Evolutionary conservation across 768 basidiomycete genomes (phyloP).

Genomic region (Lentinula edodes): DNA sequence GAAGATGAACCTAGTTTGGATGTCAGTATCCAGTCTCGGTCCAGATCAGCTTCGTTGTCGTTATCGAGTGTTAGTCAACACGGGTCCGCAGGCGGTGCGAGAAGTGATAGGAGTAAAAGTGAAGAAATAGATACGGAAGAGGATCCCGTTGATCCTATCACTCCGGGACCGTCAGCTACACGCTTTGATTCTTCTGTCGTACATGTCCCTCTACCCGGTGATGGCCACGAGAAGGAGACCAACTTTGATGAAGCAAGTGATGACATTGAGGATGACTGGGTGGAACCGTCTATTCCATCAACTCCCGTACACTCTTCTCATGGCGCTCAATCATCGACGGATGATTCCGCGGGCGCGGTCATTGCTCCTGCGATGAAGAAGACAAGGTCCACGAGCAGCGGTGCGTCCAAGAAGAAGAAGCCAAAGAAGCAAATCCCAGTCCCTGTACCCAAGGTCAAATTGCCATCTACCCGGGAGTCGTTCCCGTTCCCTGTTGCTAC

Average conservation of each 20-base stretch:
- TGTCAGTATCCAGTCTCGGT: constrained; percentile 48
- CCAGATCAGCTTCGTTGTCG: constrained; percentile 31
- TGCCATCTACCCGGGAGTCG: constrained; percentile 46
- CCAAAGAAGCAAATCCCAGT: constrained; percentile 34
- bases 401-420: constrained; percentile 35
- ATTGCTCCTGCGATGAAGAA: constrained; percentile 9
- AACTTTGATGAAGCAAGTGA: constrained; percentile 23
- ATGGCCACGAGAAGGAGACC: constrained; percentile 21
- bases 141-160: constrained; percentile 64
- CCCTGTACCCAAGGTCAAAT: constrained; percentile 32
- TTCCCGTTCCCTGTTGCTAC: constrained; percentile 49
- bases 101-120: constrained; percentile 33
- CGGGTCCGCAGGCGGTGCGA: constrained; percentile 17
- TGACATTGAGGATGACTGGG: constrained; percentile 58
- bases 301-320: constrained; percentile 13
- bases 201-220: constrained; percentile 13
- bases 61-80: constrained; percentile 32
- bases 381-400: constrained; percentile 16
- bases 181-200: constrained; percentile 24
- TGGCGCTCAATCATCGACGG: neutral
- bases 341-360: neutral
- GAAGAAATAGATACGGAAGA: constrained; percentile 68
- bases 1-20: constrained; percentile 21
- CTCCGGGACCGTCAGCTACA: constrained; percentile 48
- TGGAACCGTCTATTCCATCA: constrained; percentile 54